Conservation (phyloP, 108 stramenopile genomes). For the Aurantiochytrium sp. region DNA sequence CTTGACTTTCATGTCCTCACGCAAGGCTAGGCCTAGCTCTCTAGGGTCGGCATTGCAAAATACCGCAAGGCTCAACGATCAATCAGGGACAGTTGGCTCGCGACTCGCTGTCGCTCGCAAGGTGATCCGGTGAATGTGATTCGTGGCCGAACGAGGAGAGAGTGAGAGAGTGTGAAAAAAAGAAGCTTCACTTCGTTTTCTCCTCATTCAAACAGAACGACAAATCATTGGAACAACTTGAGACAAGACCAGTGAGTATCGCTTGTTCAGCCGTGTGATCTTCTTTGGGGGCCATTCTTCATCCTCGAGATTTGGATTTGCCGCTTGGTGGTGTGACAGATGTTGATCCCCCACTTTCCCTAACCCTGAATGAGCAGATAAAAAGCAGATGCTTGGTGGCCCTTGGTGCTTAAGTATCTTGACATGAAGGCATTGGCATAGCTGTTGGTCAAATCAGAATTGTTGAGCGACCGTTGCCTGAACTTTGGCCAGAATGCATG, state of each 20-base stretch:
- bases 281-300: background rate
- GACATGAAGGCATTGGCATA: background rate
- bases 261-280: background rate
- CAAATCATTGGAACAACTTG: too few species aligned
- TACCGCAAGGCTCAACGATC: too few species aligned
- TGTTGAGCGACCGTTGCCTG: background rate
- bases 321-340: background rate
- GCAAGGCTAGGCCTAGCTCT: too few species aligned
- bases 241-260: background rate
- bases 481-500: background rate
- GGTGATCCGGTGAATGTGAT: too few species aligned
- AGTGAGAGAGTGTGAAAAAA: too few species aligned
- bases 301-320: background rate
- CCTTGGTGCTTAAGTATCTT: background rate
- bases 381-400: background rate
- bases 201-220: too few species aligned
- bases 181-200: too few species aligned
- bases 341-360: background rate
- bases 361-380: background rate
- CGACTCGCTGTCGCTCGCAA: too few species aligned
- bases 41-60: too few species aligned
- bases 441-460: background rate
- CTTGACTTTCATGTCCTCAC: too few species aligned
- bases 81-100: too few species aligned
- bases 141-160: too few species aligned